Percentiles rank a stretch among this genome's conserved stretches.
These are phyloP conservation scores for Gryganskiella cystojenkinii DNA, from an alignment of 192 early-diverging fungal species.

Conservation along the genomic window DNA sequence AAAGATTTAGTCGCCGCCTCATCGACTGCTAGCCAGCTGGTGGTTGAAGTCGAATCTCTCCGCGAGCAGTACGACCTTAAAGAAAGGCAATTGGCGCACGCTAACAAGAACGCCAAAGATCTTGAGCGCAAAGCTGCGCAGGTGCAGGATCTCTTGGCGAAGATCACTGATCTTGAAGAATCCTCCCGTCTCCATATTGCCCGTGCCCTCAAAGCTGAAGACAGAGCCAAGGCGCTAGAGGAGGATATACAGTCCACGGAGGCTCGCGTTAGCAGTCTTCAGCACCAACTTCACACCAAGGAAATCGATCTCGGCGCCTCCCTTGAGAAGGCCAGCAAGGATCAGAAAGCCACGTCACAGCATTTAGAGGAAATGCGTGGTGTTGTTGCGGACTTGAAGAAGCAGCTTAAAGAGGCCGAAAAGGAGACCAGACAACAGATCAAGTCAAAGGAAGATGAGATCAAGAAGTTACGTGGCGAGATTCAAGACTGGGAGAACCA, in stretches of 20 bases:
- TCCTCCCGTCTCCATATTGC: not conserved
- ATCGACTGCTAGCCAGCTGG: conserved; percentile 29
- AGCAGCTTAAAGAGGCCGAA: conserved; percentile 8
- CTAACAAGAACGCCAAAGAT: conserved; percentile 2
- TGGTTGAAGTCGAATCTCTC: conserved; percentile 21
- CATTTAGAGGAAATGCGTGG: conserved; percentile 1
- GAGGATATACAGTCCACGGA: conserved; percentile 1
- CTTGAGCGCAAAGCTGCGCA: conserved; percentile 6
- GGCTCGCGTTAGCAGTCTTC: conserved; percentile 1
- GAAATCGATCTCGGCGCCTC: conserved; percentile 4
- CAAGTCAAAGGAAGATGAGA: conserved; percentile 7
- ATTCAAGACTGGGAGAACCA: conserved; percentile 33
- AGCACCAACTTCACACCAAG: conserved; percentile 11
- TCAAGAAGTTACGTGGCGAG: not conserved
- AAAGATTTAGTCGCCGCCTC: conserved; percentile 16
- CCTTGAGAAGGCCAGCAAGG: conserved; percentile 8
- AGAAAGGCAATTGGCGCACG: not conserved
- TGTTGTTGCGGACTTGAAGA: not conserved
- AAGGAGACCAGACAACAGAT: conserved; percentile 10
- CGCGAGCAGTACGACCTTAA: conserved; percentile 11
- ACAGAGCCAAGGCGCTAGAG: conserved; percentile 12
- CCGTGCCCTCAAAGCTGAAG: conserved; percentile 4
- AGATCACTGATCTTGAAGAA: conserved; percentile 16
- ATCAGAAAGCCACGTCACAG: not conserved
- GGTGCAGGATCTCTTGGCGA: conserved; percentile 12